Evolutionary conservation across 371 early-diverging fungal species (phyloP), one percentile per base, ranked within the genome.

Genomic region (Smittium culicis): DNA sequence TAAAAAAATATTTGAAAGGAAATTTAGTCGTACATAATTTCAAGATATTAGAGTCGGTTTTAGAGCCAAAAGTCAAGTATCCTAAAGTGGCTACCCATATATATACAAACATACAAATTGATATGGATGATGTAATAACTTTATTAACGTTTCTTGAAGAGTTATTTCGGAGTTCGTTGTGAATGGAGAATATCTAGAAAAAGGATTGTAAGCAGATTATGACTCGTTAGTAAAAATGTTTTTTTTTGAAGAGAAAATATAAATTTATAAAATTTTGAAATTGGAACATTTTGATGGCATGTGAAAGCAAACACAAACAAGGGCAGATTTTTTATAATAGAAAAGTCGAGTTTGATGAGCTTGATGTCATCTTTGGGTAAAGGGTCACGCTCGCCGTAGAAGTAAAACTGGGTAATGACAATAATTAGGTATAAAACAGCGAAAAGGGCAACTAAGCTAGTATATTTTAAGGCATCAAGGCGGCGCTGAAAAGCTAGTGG

Each of bases 261-360:
- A 28, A 54, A 28, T n/a, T 28, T 31, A n/a, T 30, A 56, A 54
- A 28, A 58, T 8, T n/a, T 33, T 30, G n/a, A 63, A n/a, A 63
- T 20, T 34, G 29, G 20, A 30, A 63, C 63, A 69, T 70, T 76
- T 67, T 77, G 77, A 77, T 75, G 85, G 78, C 73, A 97, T 55
- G 95, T 95, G 70, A 98, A 99, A n/a, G 94, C 92, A 83, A 99
- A 99, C 29, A 99, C 93, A 82, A 99, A 98, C 56, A 98, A 91
- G 1, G 99, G 99, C 30, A 99, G 74, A 1, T 85, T 85, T 28
- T 82, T 82, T 65, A 98, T 85, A 73, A 96, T 91, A 17, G 80
- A 74, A 16, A 78, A 74, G 2, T 82, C 81, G 83, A 24, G 77
- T 74, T 75, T 74, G 75, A 63, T 75, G 69, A 56, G 70, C 72